phyloP scores from a whole-genome alignment of 108 stramenopile species.

The Bacterosira constricta region DNA sequence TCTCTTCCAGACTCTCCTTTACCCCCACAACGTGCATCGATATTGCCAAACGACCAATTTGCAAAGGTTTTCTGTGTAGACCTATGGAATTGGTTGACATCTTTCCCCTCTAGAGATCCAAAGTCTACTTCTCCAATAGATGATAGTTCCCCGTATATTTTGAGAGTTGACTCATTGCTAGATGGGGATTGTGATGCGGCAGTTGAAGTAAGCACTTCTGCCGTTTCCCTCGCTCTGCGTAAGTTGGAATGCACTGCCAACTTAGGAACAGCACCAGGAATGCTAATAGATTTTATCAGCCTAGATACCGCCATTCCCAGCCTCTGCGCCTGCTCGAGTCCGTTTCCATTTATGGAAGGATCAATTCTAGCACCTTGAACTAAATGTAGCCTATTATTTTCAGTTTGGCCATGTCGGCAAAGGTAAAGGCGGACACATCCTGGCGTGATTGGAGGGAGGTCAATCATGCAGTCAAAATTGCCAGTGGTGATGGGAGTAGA shows the following conservation, averaged over 20 bases:
- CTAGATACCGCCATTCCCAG: constrained; percentile 55
- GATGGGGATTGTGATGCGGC: constrained; percentile 5
- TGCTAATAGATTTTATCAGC: constrained; percentile 10
- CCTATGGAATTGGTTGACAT: constrained; percentile 47
- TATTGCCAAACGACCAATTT: constrained; percentile 62
- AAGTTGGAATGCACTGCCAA: constrained; percentile 58
- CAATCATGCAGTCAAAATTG: constrained; percentile 60
- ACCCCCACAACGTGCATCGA: constrained; percentile 58
- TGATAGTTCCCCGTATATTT: constrained; percentile 31
- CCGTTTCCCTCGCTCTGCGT: constrained; percentile 64
- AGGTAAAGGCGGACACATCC: constrained; percentile 70
- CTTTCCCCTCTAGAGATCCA: constrained; percentile 67
- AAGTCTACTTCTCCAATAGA: constrained; percentile 76
- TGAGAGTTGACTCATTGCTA: neutral
- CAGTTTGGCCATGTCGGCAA: constrained; percentile 87
- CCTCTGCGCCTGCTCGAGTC: constrained; percentile 50
- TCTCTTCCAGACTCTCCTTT: constrained; percentile 77
- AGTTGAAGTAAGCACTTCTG: constrained; percentile 40
- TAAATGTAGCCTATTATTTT: constrained; percentile 72
- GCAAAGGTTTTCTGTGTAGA: constrained; percentile 65
- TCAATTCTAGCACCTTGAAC: constrained; percentile 79
- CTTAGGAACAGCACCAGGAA: constrained; percentile 20
- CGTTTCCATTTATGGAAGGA: constrained; percentile 68
- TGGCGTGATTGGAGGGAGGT: constrained; percentile 66
- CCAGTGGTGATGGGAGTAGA: neutral